Evolutionary conservation across 1,284 basidiomycete species (phyloP).

Genomic region (Coniferiporia weirii): DNA sequence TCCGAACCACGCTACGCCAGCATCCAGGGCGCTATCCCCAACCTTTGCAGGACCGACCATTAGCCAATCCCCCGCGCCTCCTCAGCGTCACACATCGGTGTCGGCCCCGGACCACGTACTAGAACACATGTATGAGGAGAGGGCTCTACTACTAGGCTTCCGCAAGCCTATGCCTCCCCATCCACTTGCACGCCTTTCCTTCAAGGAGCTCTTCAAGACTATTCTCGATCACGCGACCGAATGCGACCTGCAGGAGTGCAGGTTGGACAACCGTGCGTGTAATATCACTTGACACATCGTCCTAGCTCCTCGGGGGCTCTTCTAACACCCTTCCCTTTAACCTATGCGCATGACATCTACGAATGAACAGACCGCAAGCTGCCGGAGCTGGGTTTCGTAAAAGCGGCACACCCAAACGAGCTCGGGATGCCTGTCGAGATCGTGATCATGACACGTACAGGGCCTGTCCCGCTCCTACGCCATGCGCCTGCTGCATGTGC

Average conservation of each 20-base stretch:
- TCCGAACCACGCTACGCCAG: background rate
- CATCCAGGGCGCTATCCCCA: background rate
- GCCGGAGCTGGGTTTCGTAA: background rate
- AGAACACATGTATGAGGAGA: conserved; percentile 13
- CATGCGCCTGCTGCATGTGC: conserved; percentile 15
- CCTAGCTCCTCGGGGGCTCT: background rate
- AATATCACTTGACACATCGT: background rate
- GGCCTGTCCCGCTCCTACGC: conserved; percentile 3
- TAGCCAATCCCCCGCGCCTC: background rate
- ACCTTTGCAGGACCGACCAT: background rate
- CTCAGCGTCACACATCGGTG: background rate
- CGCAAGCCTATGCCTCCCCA: conserved; percentile 7
- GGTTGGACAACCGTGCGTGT: conserved; percentile 11
- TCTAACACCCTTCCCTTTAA: too few relatives aligned
- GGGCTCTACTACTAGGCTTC: conserved; percentile 5
- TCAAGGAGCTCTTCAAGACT: conserved; percentile 4
- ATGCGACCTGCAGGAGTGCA: conserved; percentile 12
- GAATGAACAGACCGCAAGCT: background rate
- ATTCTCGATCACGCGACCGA: conserved; percentile 13
- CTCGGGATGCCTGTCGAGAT: background rate
- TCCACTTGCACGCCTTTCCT: conserved; percentile 1
- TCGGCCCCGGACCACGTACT: conserved; percentile 3
- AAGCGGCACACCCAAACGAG: background rate
- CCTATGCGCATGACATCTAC: too few relatives aligned
- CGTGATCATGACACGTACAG: conserved; percentile 2